Evolutionary conservation across 148 eudicot species (phyloP).

Genomic region (Amaranthus palmeri): DNA sequence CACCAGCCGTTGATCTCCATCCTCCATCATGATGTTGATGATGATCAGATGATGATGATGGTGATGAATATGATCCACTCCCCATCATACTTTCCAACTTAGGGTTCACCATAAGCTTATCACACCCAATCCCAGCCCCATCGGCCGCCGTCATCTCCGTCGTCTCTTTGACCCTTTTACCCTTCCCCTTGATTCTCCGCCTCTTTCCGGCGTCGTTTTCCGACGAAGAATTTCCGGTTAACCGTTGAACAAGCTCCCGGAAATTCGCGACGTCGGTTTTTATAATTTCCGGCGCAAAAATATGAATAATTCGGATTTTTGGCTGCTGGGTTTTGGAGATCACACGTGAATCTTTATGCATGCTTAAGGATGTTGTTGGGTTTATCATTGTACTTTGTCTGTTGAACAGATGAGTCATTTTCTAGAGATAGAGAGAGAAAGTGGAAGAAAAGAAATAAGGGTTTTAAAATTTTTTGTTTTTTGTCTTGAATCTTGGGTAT

Average conservation of each 20-base stretch:
- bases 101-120: slow-evolving; percentile 12
- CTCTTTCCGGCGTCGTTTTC: neutral
- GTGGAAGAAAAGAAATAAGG: neutral
- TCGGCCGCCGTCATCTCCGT: neutral
- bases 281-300: slow-evolving; percentile 73
- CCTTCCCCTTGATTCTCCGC: slow-evolving; percentile 10
- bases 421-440: neutral
- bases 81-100: slow-evolving; percentile 23
- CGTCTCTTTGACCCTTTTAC: slow-evolving; percentile 15
- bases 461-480: neutral
- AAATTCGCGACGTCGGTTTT: slow-evolving; percentile 66
- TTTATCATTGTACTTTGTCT: slow-evolving; percentile 16
- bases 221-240: slow-evolving; percentile 59
- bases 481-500: too few relatives aligned
- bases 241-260: slow-evolving; percentile 61
- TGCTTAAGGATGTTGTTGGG: slow-evolving; percentile 35
- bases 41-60: slow-evolving; percentile 21
- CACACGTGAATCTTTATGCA: slow-evolving; percentile 45
- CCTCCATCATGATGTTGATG: slow-evolving; percentile 1
- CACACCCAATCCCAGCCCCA: neutral
- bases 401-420: slow-evolving; percentile 25
- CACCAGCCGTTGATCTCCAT: slow-evolving; percentile 13
- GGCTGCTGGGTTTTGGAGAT: slow-evolving; percentile 61
- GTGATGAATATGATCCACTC: slow-evolving; percentile 22
- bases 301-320: slow-evolving; percentile 69